These are phyloP conservation scores for Globomyces pollinis-pini DNA, from an alignment of 192 early-diverging fungal species.

Conservation along the genomic window DNA sequence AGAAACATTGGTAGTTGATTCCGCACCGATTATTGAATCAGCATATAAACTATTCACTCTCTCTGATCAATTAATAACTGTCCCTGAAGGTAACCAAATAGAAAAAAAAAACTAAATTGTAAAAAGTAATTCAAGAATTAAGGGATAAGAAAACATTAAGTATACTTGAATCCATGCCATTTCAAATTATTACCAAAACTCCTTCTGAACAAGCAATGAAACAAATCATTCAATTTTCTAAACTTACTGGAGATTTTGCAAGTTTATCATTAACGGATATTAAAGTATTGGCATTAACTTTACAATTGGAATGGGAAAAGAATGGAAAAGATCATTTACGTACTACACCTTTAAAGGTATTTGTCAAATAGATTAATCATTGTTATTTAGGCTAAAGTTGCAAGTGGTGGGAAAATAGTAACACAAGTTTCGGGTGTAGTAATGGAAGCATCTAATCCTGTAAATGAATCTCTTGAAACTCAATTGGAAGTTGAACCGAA, in stretches of 20 bases:
- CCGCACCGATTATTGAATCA: conserved; percentile 22
- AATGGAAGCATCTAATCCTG: too few species aligned
- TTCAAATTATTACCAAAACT: conserved; percentile 50
- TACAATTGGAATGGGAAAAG: conserved; percentile 73
- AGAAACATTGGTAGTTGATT: conserved; percentile 18
- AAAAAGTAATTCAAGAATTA: conserved; percentile 74
- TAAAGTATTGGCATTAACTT: conserved; percentile 81
- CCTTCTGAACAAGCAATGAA: conserved; percentile 60
- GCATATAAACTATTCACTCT: neutral
- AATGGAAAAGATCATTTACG: conserved; percentile 66
- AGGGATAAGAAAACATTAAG: conserved; percentile 65
- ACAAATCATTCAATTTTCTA: conserved; percentile 77
- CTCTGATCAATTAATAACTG: conserved; percentile 38
- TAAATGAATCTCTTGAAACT: too few species aligned
- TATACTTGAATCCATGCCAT: conserved; percentile 48
- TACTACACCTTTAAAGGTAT: too few species aligned
- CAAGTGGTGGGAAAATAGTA: too few species aligned
- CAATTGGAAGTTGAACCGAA: too few species aligned
- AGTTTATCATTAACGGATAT: conserved; percentile 75
- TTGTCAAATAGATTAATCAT: too few species aligned
- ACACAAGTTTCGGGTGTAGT: too few species aligned
- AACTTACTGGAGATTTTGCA: conserved; percentile 85
- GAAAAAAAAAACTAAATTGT: too few species aligned
- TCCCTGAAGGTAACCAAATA: too few species aligned
- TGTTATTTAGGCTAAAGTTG: too few species aligned